Conservation (phyloP, 2,329 filamentous ascomycete genomes). For the Penicillium sclerotigenum region DNA sequence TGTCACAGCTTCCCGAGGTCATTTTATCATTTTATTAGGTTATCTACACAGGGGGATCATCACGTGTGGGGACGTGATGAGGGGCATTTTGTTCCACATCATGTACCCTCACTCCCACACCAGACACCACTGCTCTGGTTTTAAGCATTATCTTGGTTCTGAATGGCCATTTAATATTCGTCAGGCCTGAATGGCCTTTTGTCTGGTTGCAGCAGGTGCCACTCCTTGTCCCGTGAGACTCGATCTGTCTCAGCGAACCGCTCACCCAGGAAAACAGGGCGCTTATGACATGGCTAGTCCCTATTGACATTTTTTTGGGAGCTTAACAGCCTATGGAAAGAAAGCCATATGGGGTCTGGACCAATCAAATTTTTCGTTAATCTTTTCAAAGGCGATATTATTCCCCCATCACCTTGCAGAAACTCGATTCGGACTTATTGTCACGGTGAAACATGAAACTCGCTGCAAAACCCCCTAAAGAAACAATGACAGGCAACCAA, state of each 20-base stretch:
- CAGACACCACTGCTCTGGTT: constrained; percentile 2
- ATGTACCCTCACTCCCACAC: constrained; percentile 3
- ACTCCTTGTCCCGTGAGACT: constrained; percentile 16
- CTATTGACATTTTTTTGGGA: constrained; percentile 27
- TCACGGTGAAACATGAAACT: constrained; percentile 32
- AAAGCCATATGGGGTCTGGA: constrained; percentile 11
- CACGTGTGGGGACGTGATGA: constrained; percentile 20
- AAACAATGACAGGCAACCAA: constrained; percentile 18
- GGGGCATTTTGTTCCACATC: constrained; percentile 17
- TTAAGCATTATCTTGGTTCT: background rate
- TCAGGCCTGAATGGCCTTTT: constrained; percentile 2
- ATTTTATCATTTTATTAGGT: background rate
- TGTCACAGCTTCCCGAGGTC: background rate
- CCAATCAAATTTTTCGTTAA: constrained; percentile 26
- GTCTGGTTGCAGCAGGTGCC: constrained; percentile 9
- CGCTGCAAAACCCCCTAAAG: constrained; percentile 19
- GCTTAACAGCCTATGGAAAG: constrained; percentile 20
- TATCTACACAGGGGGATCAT: constrained; percentile 7
- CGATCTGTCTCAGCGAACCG: constrained; percentile 30
- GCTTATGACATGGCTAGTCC: constrained; percentile 34
- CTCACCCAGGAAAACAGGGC: constrained; percentile 31
- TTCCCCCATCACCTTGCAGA: constrained; percentile 25
- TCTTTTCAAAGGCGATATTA: constrained; percentile 18
- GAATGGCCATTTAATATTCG: constrained; percentile 5
- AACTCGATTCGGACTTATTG: constrained; percentile 27